These are phyloP conservation scores for Boletus smithii DNA, from an alignment of 1,284 basidiomycete genomes.

Conservation along the genomic window DNA sequence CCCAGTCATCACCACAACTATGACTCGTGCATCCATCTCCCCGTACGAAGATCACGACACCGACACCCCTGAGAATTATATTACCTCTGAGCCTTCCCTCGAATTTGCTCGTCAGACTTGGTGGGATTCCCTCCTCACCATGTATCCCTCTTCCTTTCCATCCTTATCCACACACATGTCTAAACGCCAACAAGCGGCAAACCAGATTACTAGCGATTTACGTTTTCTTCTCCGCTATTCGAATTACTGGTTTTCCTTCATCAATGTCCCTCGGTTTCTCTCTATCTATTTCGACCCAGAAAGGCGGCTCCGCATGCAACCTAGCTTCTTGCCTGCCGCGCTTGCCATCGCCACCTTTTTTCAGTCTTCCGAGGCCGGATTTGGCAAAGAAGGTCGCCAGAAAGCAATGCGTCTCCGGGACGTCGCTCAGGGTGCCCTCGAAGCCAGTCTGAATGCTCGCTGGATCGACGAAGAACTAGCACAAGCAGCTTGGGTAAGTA, in stretches of 20 bases:
- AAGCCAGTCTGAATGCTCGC: conserved; percentile 63
- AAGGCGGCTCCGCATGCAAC: conserved; percentile 59
- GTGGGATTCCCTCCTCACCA: conserved; percentile 67
- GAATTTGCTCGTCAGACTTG: conserved; percentile 67
- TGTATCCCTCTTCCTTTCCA: conserved; percentile 46
- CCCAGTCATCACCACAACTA: not conserved
- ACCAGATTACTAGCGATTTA: conserved; percentile 54
- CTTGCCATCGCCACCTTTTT: conserved; percentile 65
- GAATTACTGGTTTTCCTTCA: conserved; percentile 69
- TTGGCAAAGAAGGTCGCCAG: conserved; percentile 46
- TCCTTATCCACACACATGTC: conserved; percentile 37
- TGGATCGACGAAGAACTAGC: conserved; percentile 70
- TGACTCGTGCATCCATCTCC: conserved; percentile 7
- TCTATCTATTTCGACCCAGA: conserved; percentile 51
- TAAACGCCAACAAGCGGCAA: conserved; percentile 44
- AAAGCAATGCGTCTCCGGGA: conserved; percentile 59
- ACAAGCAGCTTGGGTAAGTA: conserved; percentile 69
- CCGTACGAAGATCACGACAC: conserved; percentile 33
- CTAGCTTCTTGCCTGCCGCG: conserved; percentile 60
- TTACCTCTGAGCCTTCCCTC: conserved; percentile 51
- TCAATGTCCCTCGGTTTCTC: conserved; percentile 67
- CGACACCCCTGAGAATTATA: conserved; percentile 23
- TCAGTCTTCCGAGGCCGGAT: conserved; percentile 62
- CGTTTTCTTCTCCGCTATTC: conserved; percentile 61
- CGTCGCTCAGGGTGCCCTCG: conserved; percentile 65